Conservation (phyloP, 179 eudicot species). For the Nepenthes alata region DNA sequence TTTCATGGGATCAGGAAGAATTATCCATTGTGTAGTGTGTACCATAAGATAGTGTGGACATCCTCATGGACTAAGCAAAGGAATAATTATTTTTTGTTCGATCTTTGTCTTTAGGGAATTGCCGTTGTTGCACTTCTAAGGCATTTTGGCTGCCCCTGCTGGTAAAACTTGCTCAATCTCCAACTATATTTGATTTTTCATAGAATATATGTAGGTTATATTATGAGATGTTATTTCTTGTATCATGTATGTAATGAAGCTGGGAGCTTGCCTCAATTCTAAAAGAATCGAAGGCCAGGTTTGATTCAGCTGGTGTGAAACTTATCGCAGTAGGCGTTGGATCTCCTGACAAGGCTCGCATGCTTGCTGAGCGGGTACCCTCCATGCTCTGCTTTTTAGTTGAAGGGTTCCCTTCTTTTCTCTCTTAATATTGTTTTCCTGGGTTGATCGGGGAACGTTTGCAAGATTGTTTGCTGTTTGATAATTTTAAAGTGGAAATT, state of each 20-base stretch:
- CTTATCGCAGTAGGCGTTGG: constrained; percentile 94
- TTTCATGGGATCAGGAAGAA: too few species aligned
- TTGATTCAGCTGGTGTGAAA: constrained; percentile 77
- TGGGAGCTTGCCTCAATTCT: constrained; percentile 82
- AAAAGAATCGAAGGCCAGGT: constrained; percentile 45
- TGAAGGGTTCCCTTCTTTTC: too few species aligned
- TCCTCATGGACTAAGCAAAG: too few species aligned
- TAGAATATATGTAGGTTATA: not conserved
- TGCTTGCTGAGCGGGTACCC: constrained; percentile 66
- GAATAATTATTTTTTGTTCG: too few species aligned
- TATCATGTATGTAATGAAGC: constrained; percentile 17
- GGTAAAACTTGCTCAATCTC: constrained; percentile 32
- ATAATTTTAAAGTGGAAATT: too few species aligned
- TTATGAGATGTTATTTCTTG: constrained; percentile 7
- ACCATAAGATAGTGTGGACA: too few species aligned
- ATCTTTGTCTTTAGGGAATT: constrained; percentile 37
- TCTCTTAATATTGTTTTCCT: too few species aligned
- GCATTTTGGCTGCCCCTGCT: constrained; percentile 89
- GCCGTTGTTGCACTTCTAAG: constrained; percentile 83
- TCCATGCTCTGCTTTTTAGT: not conserved
- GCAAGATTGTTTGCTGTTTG: too few species aligned
- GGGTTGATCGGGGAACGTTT: too few species aligned
- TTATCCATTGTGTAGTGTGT: too few species aligned
- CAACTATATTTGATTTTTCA: not conserved
- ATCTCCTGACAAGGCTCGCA: constrained; percentile 59